These are phyloP conservation scores for Cladorrhinum sp. DNA, from an alignment of 2,329 filamentous ascomycete species.

Conservation along the genomic window DNA sequence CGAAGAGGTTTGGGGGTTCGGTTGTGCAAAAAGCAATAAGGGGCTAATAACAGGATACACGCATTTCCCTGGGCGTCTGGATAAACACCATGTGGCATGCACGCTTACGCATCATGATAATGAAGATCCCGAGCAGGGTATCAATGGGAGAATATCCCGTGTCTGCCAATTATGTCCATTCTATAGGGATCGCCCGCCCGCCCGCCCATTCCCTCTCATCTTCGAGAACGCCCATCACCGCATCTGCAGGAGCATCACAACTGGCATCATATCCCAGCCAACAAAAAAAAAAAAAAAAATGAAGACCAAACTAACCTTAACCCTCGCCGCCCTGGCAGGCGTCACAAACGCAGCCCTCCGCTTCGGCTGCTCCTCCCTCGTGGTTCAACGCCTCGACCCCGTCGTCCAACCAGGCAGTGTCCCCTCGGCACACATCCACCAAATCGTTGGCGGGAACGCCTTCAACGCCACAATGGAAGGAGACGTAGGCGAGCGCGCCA, in stretches of 20 bases:
- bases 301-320: conserved; percentile 15
- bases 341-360: conserved; percentile 27
- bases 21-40: background rate
- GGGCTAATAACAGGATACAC: background rate
- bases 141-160: no score
- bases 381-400: conserved; percentile 29
- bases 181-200: background rate
- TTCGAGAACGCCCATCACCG: background rate
- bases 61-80: background rate
- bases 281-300: conserved; percentile 7
- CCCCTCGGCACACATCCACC: conserved; percentile 27
- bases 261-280: background rate
- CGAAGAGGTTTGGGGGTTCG: background rate
- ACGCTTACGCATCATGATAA: background rate
- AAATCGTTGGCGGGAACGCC: conserved; percentile 28
- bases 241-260: background rate
- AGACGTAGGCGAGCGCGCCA: conserved; percentile 24
- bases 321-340: conserved; percentile 14
- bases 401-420: conserved; percentile 24
- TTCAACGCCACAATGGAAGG: conserved; percentile 28
- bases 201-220: background rate
- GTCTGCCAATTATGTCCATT: background rate
- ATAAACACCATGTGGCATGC: background rate
- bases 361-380: conserved; percentile 30
- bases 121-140: background rate